Conservation (phyloP, 805 yeast genomes). For the Blastobotrys americana region DNA sequence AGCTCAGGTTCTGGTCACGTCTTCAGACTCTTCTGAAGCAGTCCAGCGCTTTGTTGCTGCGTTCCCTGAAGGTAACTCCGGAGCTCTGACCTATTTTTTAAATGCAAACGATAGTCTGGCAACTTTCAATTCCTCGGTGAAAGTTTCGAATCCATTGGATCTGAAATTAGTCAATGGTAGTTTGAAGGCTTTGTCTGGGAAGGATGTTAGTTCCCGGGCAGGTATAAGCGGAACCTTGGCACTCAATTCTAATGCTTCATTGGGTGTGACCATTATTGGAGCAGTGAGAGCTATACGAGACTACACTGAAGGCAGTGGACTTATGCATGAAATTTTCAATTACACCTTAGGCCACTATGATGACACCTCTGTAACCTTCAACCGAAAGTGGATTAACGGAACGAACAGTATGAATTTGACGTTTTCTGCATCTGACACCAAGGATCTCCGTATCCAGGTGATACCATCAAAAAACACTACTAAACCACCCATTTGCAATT, state of each 20-base stretch:
- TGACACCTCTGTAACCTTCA: constrained; percentile 1
- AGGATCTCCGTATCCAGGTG: constrained; percentile 1
- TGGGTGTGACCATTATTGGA: constrained; percentile 8
- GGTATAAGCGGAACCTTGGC: constrained; percentile 4
- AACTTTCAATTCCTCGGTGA: constrained; percentile 1
- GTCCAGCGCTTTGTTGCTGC: constrained; percentile 9
- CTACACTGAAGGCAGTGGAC: constrained; percentile 9
- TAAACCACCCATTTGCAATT: constrained; percentile 3
- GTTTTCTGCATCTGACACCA: constrained; percentile 1
- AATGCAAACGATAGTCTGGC: not conserved
- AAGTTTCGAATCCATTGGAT: not conserved
- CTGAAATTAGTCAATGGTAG: constrained; percentile 2
- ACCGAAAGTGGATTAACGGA: constrained; percentile 8
- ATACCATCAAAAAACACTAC: constrained; percentile 3
- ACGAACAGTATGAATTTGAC: constrained; percentile 9
- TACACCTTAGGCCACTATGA: constrained; percentile 6
- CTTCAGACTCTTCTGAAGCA: not conserved
- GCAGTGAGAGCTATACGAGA: constrained; percentile 6
- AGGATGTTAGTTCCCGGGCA: constrained; percentile 1
- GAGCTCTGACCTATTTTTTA: constrained; percentile 5
- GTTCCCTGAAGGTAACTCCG: constrained; percentile 9
- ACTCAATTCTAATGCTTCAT: constrained; percentile 1
- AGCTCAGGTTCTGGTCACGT: constrained; percentile 6
- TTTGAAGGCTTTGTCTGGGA: constrained; percentile 1
- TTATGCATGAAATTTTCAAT: constrained; percentile 9